These are phyloP conservation scores for Heliosperma pusillum DNA, from an alignment of 148 eudicot genomes.

Conservation along the genomic window DNA sequence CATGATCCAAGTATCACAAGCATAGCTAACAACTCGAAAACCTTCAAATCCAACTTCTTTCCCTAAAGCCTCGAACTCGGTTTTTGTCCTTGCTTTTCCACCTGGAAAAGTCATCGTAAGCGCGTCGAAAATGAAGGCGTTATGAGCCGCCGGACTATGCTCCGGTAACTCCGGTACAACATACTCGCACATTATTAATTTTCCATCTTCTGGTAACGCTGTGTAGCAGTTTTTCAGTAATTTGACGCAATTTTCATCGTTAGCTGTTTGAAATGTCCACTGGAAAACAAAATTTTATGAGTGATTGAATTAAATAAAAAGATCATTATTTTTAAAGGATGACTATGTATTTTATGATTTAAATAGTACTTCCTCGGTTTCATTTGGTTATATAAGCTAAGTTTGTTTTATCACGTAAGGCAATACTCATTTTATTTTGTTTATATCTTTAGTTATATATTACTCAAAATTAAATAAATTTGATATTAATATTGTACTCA, in stretches of 20 bases:
- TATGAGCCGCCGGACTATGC: constrained; percentile 17
- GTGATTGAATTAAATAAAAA: too few species aligned
- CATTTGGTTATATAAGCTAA: too few species aligned
- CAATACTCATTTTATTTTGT: too few species aligned
- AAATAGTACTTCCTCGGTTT: too few species aligned
- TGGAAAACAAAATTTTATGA: constrained; percentile 4
- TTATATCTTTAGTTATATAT: too few species aligned
- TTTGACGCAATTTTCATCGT: constrained; percentile 37
- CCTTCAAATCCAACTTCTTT: constrained; percentile 34
- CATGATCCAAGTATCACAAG: constrained; percentile 32
- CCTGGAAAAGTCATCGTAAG: constrained; percentile 32
- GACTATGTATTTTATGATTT: too few species aligned
- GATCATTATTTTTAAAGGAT: too few species aligned
- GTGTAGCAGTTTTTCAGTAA: constrained; percentile 39
- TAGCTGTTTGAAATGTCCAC: constrained; percentile 37
- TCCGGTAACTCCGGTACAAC: constrained; percentile 31
- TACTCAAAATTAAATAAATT: too few species aligned
- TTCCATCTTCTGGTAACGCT: constrained; percentile 34
- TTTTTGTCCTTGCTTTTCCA: constrained; percentile 40
- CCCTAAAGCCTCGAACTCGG: constrained; percentile 31
- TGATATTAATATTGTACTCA: too few species aligned
- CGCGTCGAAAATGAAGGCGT: constrained; percentile 19
- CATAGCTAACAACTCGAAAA: constrained; percentile 18
- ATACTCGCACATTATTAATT: constrained; percentile 32
- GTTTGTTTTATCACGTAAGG: too few species aligned